phyloP scores from a whole-genome alignment of 1,284 basidiomycete species.

The Xerocomus amazonicus region DNA sequence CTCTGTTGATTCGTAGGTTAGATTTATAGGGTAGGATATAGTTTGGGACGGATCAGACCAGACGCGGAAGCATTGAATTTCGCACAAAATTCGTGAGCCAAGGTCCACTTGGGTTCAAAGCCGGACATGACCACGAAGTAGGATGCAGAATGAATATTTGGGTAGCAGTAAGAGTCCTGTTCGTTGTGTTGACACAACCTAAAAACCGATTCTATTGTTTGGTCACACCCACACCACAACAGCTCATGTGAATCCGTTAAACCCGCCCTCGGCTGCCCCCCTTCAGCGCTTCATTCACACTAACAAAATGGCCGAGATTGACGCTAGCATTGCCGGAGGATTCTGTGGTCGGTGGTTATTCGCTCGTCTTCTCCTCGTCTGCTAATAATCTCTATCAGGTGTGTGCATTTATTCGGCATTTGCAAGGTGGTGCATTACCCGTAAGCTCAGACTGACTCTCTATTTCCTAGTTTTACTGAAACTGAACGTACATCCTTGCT shows the following conservation, averaged over 20 bases:
- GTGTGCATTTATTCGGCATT: constrained; percentile 15
- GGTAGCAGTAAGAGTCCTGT: too few species aligned
- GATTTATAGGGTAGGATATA: neutral
- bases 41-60: constrained; percentile 15
- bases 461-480: neutral
- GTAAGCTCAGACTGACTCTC: constrained; percentile 15
- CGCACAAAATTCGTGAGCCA: constrained; percentile 27
- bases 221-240: too few species aligned
- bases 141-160: too few species aligned
- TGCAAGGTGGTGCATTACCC: constrained; percentile 25
- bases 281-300: neutral
- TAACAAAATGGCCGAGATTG: constrained; percentile 19
- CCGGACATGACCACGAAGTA: constrained; percentile 13
- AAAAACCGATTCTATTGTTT: too few species aligned
- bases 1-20: constrained; percentile 22
- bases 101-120: constrained; percentile 27
- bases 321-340: constrained; percentile 4
- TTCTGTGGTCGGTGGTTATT: constrained; percentile 25
- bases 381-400: constrained; percentile 14
- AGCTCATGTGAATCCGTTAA: too few species aligned
- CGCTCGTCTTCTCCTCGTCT: neutral
- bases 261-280: neutral
- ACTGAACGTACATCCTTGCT: neutral
- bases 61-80: constrained; percentile 24
- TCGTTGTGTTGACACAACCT: too few species aligned